Percentiles rank a stretch among this genome's conserved stretches.
Evolutionary conservation across 306 rosid genomes (phyloP).

Genomic region (Mimosa pudica): DNA sequence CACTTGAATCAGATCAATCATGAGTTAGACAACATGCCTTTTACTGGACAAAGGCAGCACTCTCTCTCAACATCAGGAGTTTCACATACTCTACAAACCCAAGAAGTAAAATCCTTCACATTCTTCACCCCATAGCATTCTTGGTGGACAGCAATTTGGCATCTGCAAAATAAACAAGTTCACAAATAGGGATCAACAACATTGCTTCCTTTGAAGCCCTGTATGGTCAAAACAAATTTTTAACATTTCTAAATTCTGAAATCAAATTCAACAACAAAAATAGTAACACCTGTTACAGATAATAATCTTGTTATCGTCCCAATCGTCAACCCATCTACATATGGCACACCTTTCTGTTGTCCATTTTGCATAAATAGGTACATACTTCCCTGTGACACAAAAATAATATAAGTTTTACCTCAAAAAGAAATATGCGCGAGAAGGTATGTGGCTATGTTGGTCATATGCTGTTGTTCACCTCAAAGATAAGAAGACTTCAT

Average conservation of each 20-base stretch:
- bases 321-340: slow-evolving; percentile 96
- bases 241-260: slow-evolving; percentile 15
- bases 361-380: slow-evolving; percentile 79
- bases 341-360: slow-evolving; percentile 90
- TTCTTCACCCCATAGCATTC: slow-evolving; percentile 92
- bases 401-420: slow-evolving; percentile 31
- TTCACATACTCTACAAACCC: slow-evolving; percentile 98
- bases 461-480: background rate
- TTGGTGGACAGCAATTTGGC: slow-evolving; percentile 97
- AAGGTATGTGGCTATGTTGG: background rate
- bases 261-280: slow-evolving; percentile 32
- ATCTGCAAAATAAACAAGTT: slow-evolving; percentile 51
- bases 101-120: slow-evolving; percentile 84
- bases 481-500: slow-evolving; percentile 32
- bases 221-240: slow-evolving; percentile 26
- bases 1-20: slow-evolving; percentile 20
- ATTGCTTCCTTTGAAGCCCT: slow-evolving; percentile 20
- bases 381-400: slow-evolving; percentile 65
- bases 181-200: slow-evolving; percentile 5
- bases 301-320: slow-evolving; percentile 89
- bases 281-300: slow-evolving; percentile 84
- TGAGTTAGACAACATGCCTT: slow-evolving; percentile 57
- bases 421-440: slow-evolving; percentile 33
- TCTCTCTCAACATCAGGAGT: slow-evolving; percentile 78
- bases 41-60: slow-evolving; percentile 96